phyloP scores from a whole-genome alignment of 2,329 filamentous ascomycete species.

The Fusarium sp. region DNA sequence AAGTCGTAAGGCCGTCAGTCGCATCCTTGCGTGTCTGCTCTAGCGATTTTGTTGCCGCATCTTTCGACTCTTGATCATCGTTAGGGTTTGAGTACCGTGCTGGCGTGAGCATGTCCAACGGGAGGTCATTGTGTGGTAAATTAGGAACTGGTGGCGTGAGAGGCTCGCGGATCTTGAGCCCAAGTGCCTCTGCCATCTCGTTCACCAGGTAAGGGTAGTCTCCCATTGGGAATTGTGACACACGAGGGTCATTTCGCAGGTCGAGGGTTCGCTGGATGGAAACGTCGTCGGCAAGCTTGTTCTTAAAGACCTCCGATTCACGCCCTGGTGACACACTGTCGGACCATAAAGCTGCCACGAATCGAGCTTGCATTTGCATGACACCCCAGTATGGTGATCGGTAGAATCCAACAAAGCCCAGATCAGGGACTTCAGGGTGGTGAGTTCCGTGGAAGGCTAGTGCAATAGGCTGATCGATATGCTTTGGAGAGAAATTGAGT shows the following conservation, averaged over 20 bases:
- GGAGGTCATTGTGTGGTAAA: slow-evolving; percentile 55
- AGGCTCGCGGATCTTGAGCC: slow-evolving; percentile 58
- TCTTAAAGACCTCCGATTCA: slow-evolving; percentile 48
- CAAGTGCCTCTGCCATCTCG: slow-evolving; percentile 71
- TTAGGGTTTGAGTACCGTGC: slow-evolving; percentile 61
- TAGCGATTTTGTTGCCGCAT: slow-evolving; percentile 58
- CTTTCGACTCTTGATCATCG: slow-evolving; percentile 52
- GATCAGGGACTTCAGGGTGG: slow-evolving; percentile 67
- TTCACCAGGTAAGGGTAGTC: slow-evolving; percentile 84
- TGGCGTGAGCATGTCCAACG: slow-evolving; percentile 67
- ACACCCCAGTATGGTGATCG: slow-evolving; percentile 87
- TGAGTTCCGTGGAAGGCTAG: slow-evolving; percentile 76
- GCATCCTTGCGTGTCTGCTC: slow-evolving; percentile 59
- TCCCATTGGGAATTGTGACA: slow-evolving; percentile 83
- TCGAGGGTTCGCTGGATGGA: slow-evolving; percentile 60
- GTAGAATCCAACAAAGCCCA: slow-evolving; percentile 88
- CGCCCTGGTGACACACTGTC: slow-evolving; percentile 35
- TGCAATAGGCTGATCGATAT: slow-evolving; percentile 70
- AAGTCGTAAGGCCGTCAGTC: slow-evolving; percentile 55
- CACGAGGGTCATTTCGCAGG: slow-evolving; percentile 64
- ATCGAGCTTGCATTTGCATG: slow-evolving; percentile 86
- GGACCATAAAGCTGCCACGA: slow-evolving; percentile 72
- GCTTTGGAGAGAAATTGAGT: slow-evolving; percentile 67
- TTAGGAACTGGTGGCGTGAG: slow-evolving; percentile 38
- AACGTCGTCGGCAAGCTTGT: slow-evolving; percentile 58